Conservation (phyloP, 1,139 yeast species). For the Yamadazyma sp. region DNA sequence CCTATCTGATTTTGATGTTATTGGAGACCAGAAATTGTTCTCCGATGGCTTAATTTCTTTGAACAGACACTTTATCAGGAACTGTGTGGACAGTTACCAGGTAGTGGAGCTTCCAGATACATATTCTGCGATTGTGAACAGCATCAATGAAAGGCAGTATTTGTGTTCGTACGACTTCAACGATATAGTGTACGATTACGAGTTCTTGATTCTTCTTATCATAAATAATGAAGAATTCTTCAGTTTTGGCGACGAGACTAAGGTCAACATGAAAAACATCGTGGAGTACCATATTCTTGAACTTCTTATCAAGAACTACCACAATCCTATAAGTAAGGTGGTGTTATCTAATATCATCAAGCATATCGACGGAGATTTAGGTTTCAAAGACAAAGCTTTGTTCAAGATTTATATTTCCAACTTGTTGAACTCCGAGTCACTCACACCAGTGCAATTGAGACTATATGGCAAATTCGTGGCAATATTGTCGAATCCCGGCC, state of each 20-base stretch:
- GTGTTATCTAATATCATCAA: conserved; percentile 45
- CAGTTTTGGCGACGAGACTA: conserved; percentile 24
- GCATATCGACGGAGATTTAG: conserved; percentile 27
- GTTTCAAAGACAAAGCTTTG: conserved; percentile 59
- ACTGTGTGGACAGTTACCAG: conserved; percentile 20
- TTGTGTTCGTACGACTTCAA: conserved; percentile 17
- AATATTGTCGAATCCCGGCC: conserved; percentile 67
- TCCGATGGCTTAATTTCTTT: conserved; percentile 53
- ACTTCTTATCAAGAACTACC: conserved; percentile 52
- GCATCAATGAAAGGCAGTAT: conserved; percentile 13
- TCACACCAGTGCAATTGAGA: conserved; percentile 16
- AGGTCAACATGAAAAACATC: conserved; percentile 55
- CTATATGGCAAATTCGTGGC: conserved; percentile 55
- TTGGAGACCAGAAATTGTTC: conserved; percentile 49
- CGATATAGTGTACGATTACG: conserved; percentile 54
- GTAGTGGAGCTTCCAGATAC: conserved; percentile 10
- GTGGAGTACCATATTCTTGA: conserved; percentile 62
- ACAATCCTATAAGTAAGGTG: conserved; percentile 28
- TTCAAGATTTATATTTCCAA: conserved; percentile 63
- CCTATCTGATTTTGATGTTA: conserved; percentile 40
- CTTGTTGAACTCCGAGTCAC: conserved; percentile 51
- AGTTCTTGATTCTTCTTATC: conserved; percentile 56
- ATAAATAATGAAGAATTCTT: conserved; percentile 65
- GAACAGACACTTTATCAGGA: conserved; percentile 50
- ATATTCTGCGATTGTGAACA: conserved; percentile 10